Conservation (phyloP, 495 filamentous ascomycete species). For the Copromyces sp. region DNA sequence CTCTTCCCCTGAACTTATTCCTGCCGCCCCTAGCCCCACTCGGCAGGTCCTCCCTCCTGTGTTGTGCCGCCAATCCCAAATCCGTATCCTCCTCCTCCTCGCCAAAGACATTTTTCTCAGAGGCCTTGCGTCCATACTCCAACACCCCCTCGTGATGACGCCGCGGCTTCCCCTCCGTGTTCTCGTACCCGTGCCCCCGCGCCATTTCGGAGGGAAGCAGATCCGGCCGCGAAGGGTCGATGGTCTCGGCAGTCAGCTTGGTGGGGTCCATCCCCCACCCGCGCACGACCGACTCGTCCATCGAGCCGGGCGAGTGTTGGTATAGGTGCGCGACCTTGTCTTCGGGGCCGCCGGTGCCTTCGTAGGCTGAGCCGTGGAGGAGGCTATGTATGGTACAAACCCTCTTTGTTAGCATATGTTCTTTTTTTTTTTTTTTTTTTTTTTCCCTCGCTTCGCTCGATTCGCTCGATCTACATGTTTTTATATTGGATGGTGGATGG, state of each 20-base stretch:
- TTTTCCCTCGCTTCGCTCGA: not conserved
- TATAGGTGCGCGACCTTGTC: conserved; percentile 22
- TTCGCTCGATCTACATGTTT: too few species aligned
- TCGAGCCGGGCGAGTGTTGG: conserved; percentile 17
- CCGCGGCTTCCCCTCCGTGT: not conserved
- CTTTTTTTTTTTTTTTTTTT: not conserved
- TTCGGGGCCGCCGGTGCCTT: conserved; percentile 24
- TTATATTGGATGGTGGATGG: too few species aligned
- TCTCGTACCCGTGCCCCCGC: not conserved
- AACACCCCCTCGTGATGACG: not conserved
- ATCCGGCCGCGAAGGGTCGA: conserved; percentile 1
- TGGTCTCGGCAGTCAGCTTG: not conserved
- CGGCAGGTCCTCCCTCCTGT: not conserved
- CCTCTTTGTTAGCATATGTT: not conserved
- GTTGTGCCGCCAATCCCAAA: not conserved
- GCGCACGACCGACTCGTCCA: conserved; percentile 10
- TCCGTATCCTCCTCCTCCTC: not conserved
- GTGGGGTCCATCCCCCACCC: conserved; percentile 6
- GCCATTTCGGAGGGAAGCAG: conserved; percentile 6
- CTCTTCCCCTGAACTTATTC: not conserved
- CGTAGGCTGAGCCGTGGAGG: conserved; percentile 17
- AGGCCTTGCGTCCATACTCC: conserved; percentile 7
- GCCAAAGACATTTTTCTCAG: conserved; percentile 1
- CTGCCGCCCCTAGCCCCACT: not conserved
- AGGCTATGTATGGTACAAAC: too few species aligned